These are phyloP conservation scores for Melanomma pulvis-pyrius DNA, from an alignment of 495 filamentous ascomycete species.

Conservation along the genomic window DNA sequence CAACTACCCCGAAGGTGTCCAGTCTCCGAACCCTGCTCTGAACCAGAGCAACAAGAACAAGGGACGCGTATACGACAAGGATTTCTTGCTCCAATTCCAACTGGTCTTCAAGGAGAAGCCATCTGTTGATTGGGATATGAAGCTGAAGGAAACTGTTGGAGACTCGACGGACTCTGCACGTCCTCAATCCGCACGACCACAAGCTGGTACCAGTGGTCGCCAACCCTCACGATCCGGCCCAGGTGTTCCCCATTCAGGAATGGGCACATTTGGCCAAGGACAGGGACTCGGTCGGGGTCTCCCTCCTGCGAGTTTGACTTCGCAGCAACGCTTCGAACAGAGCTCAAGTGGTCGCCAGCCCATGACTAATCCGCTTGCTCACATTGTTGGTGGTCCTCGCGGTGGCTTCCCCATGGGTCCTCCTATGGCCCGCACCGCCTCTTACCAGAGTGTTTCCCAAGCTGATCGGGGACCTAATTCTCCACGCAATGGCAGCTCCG, in stretches of 20 bases:
- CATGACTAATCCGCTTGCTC: constrained; percentile 61
- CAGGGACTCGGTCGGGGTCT: constrained; percentile 53
- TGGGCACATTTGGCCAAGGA: constrained; percentile 68
- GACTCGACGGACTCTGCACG: constrained; percentile 72
- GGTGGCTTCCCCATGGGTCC: constrained; percentile 64
- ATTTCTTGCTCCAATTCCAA: constrained; percentile 98
- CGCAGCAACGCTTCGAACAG: constrained; percentile 62
- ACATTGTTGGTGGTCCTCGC: constrained; percentile 48
- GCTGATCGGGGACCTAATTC: constrained; percentile 52
- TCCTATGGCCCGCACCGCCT: constrained; percentile 57
- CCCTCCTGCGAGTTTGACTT: constrained; percentile 66
- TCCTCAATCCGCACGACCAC: constrained; percentile 55
- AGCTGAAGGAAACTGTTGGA: constrained; percentile 82
- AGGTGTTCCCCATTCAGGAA: constrained; percentile 53
- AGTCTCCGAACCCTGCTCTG: constrained; percentile 85
- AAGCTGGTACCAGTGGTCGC: constrained; percentile 56
- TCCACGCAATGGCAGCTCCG: constrained; percentile 65
- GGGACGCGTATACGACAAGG: constrained; percentile 86
- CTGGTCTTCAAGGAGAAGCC: constrained; percentile 92
- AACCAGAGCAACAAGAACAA: constrained; percentile 76
- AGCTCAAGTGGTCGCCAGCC: constrained; percentile 48
- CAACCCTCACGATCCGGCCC: constrained; percentile 52
- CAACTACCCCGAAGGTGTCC: constrained; percentile 76
- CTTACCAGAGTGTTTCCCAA: constrained; percentile 53
- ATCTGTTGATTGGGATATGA: constrained; percentile 82